Evolutionary conservation across 2,329 filamentous ascomycete genomes (phyloP).

Genomic region (Curvularia verruculosa): DNA sequence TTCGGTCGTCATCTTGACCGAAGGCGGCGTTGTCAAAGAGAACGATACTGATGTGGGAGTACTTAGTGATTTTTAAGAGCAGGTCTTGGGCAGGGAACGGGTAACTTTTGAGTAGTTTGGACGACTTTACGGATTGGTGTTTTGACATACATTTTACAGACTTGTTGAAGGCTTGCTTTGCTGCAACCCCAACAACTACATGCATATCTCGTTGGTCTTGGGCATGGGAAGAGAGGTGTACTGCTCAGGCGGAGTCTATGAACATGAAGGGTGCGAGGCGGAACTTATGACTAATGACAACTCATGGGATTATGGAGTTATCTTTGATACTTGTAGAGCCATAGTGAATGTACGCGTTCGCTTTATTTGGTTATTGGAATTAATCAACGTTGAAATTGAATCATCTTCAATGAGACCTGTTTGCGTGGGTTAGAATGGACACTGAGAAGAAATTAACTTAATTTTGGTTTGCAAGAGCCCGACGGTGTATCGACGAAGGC

Average conservation of each 20-base stretch:
- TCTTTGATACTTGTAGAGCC: constrained; percentile 27
- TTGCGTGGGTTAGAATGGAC: neutral
- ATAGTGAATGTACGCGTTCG: constrained; percentile 36
- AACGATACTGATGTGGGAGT: constrained; percentile 46
- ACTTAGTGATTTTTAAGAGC: constrained; percentile 12
- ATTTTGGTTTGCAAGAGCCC: neutral
- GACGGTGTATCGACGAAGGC: neutral
- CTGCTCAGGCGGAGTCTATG: constrained; percentile 1
- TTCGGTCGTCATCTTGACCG: constrained; percentile 71
- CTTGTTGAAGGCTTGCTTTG: constrained; percentile 9
- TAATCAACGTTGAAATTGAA: neutral
- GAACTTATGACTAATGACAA: constrained; percentile 17
- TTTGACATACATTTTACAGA: constrained; percentile 13
- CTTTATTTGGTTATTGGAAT: neutral
- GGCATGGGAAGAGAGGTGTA: neutral
- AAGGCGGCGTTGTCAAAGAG: constrained; percentile 54
- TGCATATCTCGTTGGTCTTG: constrained; percentile 10
- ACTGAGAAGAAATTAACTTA: neutral
- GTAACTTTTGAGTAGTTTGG: neutral
- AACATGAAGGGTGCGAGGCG: neutral
- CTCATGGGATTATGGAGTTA: constrained; percentile 9
- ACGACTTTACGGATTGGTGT: constrained; percentile 1
- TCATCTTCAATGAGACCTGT: neutral
- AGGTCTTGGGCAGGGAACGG: neutral
- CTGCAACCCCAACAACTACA: constrained; percentile 2